Base-by-base conservation (phyloP, 108 stramenopile genomes). In the Skeletonema marinoi region DNA sequence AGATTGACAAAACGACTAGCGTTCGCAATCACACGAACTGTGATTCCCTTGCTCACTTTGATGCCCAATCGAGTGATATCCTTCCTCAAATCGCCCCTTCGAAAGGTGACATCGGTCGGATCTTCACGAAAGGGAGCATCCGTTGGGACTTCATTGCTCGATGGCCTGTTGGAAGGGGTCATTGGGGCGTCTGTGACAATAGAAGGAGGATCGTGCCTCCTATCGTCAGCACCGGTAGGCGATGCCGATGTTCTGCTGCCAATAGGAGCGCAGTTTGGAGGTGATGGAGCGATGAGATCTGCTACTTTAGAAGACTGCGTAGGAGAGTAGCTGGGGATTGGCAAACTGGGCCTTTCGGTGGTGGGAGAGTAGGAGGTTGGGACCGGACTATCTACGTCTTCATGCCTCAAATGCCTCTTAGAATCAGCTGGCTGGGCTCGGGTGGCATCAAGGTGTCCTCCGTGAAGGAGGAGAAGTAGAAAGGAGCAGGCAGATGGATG, bases 21-120 rank as follows among this genome's bases (percentile, higher is more conserved):
- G 6, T 38, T 35, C 6, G 63, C 63, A 38, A 64, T 19, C 3
- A 19, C 36, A 10, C 63, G 29, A 39, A 64, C 63, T 2, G 38
- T 64, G 41, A 64, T 64, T 14, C 63, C 63, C 38, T 64, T 64
- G 63, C 63, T 64, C 0, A 64, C 63, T 64, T 64, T 64, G 63
- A 64, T 38, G 7, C 63, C 63, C 17, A 64, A 64, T 39, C 63
- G 33, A 33, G 3, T 21, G 13, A 64, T 30, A 29, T 64, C 63
- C 35, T 64, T 64, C 63, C 6, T 35, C 21, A 64, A 21, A 38
- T 64, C 35, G 63, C 63, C 63, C 63, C 63, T 64, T 35, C 32
- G 63, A 11, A 64, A 64, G 41, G 63, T 64, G 8, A 64, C 35
- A 19, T 35, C 36, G 19, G 31, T 25, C 14, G 60, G 60, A 16